Evolutionary conservation across 2,329 filamentous ascomycete genomes (phyloP).

Genomic region (Aspergillus sp.): DNA sequence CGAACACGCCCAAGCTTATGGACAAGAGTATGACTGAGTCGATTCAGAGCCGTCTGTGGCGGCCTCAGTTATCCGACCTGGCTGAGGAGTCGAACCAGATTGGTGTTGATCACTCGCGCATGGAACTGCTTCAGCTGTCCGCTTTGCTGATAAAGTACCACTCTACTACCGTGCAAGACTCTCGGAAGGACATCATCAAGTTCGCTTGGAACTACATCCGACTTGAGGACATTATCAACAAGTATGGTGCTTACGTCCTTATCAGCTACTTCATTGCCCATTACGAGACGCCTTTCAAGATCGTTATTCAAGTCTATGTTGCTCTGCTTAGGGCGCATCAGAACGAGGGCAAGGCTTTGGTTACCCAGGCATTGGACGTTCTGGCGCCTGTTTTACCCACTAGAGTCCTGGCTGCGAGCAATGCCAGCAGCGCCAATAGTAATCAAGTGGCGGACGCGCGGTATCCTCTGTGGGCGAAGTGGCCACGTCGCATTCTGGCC

Average conservation of each 20-base stretch:
- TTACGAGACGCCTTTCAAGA: constrained; percentile 94
- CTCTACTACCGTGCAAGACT: constrained; percentile 76
- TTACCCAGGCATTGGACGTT: constrained; percentile 89
- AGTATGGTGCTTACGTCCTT: constrained; percentile 93
- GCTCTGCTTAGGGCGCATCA: constrained; percentile 87
- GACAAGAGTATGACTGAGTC: constrained; percentile 82
- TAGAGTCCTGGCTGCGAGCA: constrained; percentile 49
- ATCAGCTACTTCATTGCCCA: constrained; percentile 97
- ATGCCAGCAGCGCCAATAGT: constrained; percentile 23
- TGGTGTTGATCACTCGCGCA: constrained; percentile 89
- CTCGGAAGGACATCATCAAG: constrained; percentile 96
- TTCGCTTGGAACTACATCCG: constrained; percentile 98
- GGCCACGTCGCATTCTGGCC: constrained; percentile 80
- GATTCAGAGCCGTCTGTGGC: constrained; percentile 91
- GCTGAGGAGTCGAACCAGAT: constrained; percentile 76
- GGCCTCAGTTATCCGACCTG: constrained; percentile 72
- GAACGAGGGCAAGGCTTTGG: constrained; percentile 83
- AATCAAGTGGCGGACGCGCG: constrained; percentile 62
- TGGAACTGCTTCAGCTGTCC: constrained; percentile 92
- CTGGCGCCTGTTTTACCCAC: constrained; percentile 91
- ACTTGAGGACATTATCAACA: constrained; percentile 98
- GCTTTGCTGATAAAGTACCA: constrained; percentile 95
- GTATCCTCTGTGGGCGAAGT: constrained; percentile 76
- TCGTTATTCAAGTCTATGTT: constrained; percentile 90
- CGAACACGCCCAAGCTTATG: constrained; percentile 64